Conservation (phyloP, 345 rosid species). For the Triadica sebifera region DNA sequence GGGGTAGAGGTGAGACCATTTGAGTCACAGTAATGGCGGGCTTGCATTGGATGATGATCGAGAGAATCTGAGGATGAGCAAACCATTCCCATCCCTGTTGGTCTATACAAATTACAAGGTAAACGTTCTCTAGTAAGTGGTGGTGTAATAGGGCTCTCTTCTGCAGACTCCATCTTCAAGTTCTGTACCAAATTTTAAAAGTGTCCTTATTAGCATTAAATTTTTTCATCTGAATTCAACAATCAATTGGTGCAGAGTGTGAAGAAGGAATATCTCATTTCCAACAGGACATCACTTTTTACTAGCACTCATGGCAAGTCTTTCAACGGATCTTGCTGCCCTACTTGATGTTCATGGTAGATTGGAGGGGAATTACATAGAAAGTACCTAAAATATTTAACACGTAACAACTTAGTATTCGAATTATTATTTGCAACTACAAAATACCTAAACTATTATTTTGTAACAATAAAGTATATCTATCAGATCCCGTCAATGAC, state of each 20-base stretch:
- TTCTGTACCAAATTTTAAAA: slow-evolving; percentile 23
- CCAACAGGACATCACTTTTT: neutral
- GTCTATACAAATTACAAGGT: slow-evolving; percentile 39
- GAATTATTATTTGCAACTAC: too few relatives aligned
- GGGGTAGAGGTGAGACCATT: slow-evolving; percentile 75
- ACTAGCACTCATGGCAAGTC: too few relatives aligned
- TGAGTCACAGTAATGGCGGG: slow-evolving; percentile 51
- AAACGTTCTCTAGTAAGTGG: slow-evolving; percentile 53
- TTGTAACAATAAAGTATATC: too few relatives aligned
- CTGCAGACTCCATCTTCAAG: slow-evolving; percentile 29
- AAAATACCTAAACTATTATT: too few relatives aligned
- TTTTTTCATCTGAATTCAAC: neutral
- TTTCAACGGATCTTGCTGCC: neutral
- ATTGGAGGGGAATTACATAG: too few relatives aligned
- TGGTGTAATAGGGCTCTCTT: slow-evolving; percentile 32
- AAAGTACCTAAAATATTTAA: too few relatives aligned
- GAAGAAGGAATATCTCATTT: neutral
- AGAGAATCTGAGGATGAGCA: slow-evolving; percentile 33
- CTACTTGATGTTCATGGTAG: neutral
- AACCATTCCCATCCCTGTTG: slow-evolving; percentile 29
- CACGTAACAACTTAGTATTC: too few relatives aligned
- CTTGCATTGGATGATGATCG: slow-evolving; percentile 29
- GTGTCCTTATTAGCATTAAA: neutral
- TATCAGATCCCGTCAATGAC: too few relatives aligned
- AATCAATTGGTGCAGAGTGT: neutral